Conservation (phyloP, 2,329 filamentous ascomycete species). For the Westerdykella aurantiaca region DNA sequence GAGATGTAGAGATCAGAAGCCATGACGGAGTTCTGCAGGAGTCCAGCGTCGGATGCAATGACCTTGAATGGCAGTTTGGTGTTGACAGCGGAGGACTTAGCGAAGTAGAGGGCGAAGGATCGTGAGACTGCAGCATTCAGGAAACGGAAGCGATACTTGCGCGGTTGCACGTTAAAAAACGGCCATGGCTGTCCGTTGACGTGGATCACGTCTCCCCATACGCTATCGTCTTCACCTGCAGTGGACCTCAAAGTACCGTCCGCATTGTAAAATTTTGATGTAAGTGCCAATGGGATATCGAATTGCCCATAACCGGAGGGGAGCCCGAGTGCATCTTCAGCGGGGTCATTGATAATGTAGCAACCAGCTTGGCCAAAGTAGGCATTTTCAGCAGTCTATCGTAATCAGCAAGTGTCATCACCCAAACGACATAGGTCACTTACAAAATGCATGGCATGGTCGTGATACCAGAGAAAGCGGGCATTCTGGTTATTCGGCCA, state of each 20-base stretch:
- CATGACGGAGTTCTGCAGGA: slow-evolving; percentile 35
- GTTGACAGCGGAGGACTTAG: slow-evolving; percentile 22
- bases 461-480: slow-evolving; percentile 54
- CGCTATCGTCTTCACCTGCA: slow-evolving; percentile 39
- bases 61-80: slow-evolving; percentile 47
- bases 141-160: slow-evolving; percentile 54
- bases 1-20: slow-evolving; percentile 42
- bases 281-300: slow-evolving; percentile 50
- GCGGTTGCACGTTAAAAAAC: slow-evolving; percentile 50
- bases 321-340: slow-evolving; percentile 46
- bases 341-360: slow-evolving; percentile 48
- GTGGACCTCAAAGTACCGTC: slow-evolving; percentile 47
- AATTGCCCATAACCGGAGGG: slow-evolving; percentile 46
- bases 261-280: slow-evolving; percentile 49
- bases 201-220: slow-evolving; percentile 53
- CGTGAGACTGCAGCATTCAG: slow-evolving; percentile 39
- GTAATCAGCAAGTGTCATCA: background rate
- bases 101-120: slow-evolving; percentile 47
- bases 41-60: slow-evolving; percentile 49
- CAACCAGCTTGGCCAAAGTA: slow-evolving; percentile 52
- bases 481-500: slow-evolving; percentile 52
- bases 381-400: slow-evolving; percentile 43
- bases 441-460: slow-evolving; percentile 26
- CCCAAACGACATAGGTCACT: background rate
- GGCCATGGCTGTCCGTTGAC: slow-evolving; percentile 57